phyloP scores from a whole-genome alignment of 2,329 filamentous ascomycete species.

The Rutstroemia sp. region DNA sequence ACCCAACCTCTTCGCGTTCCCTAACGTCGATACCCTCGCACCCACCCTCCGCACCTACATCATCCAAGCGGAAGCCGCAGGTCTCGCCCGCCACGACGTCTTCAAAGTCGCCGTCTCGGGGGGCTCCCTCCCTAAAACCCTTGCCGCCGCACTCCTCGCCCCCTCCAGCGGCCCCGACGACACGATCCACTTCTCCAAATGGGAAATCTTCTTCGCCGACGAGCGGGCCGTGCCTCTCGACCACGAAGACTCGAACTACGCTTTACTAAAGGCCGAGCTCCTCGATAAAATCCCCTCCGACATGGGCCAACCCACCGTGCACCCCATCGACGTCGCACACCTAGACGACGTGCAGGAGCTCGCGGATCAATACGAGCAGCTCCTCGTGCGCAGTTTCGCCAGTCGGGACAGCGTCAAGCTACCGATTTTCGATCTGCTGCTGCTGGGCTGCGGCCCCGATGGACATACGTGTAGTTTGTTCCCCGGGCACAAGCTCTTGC shows the following conservation, averaged over 20 bases:
- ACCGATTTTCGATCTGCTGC: slow-evolving; percentile 88
- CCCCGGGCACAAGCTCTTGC: slow-evolving; percentile 78
- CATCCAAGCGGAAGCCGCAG: slow-evolving; percentile 71
- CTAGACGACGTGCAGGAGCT: slow-evolving; percentile 78
- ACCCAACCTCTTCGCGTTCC: slow-evolving; percentile 74
- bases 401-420: slow-evolving; percentile 89
- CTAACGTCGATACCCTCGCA: slow-evolving; percentile 61
- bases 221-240: slow-evolving; percentile 91
- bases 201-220: slow-evolving; percentile 98
- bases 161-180: slow-evolving; percentile 44
- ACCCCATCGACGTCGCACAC: slow-evolving; percentile 64
- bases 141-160: slow-evolving; percentile 74
- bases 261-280: slow-evolving; percentile 76
- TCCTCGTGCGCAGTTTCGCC: slow-evolving; percentile 78
- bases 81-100: slow-evolving; percentile 68
- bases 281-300: slow-evolving; percentile 76
- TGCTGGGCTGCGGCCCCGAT: slow-evolving; percentile 90
- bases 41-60: slow-evolving; percentile 74
- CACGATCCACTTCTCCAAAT: slow-evolving; percentile 69
- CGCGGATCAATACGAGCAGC: slow-evolving; percentile 88
- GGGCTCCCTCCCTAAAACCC: slow-evolving; percentile 81
- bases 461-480: slow-evolving; percentile 97
- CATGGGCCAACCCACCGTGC: slow-evolving; percentile 58
- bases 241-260: slow-evolving; percentile 92
- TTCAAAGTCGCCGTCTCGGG: slow-evolving; percentile 94